Base-by-base conservation (phyloP, 352 stramenopile species). In the Pythium aristosporum region DNA sequence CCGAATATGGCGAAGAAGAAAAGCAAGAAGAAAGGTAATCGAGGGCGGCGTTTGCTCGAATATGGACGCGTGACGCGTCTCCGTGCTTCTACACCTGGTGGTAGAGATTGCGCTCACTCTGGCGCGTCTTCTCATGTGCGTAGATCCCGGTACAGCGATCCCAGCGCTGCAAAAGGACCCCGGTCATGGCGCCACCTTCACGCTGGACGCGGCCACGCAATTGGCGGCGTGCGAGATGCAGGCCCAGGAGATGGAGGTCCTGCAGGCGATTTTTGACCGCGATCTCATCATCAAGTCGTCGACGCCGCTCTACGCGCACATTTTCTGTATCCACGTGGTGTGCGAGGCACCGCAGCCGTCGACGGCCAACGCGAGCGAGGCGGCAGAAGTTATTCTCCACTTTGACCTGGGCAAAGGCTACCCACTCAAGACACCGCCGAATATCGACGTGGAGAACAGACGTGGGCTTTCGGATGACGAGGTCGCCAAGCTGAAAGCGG, bases 181-280 rank as follows among this genome's bases (percentile, higher is more conserved):
- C 8, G 44, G 7, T 5, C n/a, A 50, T 50, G 44, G 21, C 21
- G 11, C 21, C 9, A 28, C 21, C 44, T 37, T 18, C 11, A 36
- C 57, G 43, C 65, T 79, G 51, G 82, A 91, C 52, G 56, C 74
- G 1, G 69, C 67, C 28, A 84, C 69, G 53, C 64, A 85, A 49
- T 55, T 73, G 51, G 63, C 87, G 57, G 82, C 82, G 41, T 68
- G 73, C 30, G 80, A 88, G 68, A 67, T 94, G 43, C 85, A 96
- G 60, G 62, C 68, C 20, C 85, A 94, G 63, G 87, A 96, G 59
- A 73, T 96, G 57, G 82, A 94, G 59, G 85, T 92, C 13, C 63
- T 96, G 21, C 70, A 91, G 59, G 82, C 87, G 36, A 96, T 96
- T 43, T 96, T 85, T 47, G 87, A 91, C 73, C 72, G 63, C 9